phyloP scores from a whole-genome alignment of 2,329 filamentous ascomycete species.

The Aspergillus novofumigatus region DNA sequence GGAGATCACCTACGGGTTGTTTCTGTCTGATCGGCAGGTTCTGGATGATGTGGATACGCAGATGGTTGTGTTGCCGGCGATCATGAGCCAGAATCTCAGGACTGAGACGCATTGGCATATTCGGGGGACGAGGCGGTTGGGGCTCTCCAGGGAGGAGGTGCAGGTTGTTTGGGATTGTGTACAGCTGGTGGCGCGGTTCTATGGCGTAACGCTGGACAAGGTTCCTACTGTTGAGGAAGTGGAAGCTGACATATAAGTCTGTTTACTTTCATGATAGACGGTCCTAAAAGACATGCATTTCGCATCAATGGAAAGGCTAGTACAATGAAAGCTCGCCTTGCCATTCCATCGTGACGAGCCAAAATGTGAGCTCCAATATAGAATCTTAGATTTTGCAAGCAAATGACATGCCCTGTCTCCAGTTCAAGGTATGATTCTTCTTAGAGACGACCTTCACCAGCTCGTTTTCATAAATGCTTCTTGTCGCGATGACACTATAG shows the following conservation, averaged over 20 bases:
- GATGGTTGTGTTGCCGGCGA: slow-evolving; percentile 40
- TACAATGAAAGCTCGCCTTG: background rate
- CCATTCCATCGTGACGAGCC: background rate
- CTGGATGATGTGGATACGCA: slow-evolving; percentile 43
- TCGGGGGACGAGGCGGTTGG: slow-evolving; percentile 40
- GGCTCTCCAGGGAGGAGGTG: slow-evolving; percentile 38
- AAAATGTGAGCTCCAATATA: background rate
- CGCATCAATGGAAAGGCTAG: too few species aligned
- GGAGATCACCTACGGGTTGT: slow-evolving; percentile 64
- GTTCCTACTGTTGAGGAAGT: slow-evolving; percentile 30
- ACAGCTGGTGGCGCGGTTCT: slow-evolving; percentile 26
- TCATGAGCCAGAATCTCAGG: slow-evolving; percentile 43
- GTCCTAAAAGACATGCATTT: background rate
- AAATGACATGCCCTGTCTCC: background rate
- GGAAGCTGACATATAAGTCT: slow-evolving; percentile 26
- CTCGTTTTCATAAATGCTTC: too few species aligned
- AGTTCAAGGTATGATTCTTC: background rate
- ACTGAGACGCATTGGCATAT: slow-evolving; percentile 45
- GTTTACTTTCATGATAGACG: background rate
- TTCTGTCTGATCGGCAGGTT: slow-evolving; percentile 42
- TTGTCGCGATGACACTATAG: background rate
- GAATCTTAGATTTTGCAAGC: background rate
- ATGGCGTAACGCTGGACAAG: slow-evolving; percentile 24
- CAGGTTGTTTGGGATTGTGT: slow-evolving; percentile 33
- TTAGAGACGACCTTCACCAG: too few species aligned